Conservation (phyloP, 1,284 basidiomycete species). For the Ceratobasidium sp. region DNA sequence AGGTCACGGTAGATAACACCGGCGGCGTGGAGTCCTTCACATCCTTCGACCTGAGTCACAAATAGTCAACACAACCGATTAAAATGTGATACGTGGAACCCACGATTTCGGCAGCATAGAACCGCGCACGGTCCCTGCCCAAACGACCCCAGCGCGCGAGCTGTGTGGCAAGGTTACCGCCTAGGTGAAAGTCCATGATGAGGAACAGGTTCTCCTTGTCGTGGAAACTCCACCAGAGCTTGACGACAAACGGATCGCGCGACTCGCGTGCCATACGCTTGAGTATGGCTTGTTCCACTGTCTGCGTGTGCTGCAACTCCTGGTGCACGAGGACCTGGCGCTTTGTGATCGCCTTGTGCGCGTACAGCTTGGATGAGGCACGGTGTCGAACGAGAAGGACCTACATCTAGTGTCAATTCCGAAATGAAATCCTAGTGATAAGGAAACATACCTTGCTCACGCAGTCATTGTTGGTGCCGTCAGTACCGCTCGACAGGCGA, state of each 20-base stretch:
- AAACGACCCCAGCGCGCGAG: constrained; percentile 92
- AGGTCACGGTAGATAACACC: constrained; percentile 90
- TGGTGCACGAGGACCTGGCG: constrained; percentile 93
- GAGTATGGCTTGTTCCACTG: constrained; percentile 91
- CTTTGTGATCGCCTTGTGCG: constrained; percentile 96
- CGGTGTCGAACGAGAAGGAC: constrained; percentile 86
- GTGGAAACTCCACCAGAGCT: constrained; percentile 94
- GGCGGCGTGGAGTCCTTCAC: constrained; percentile 72
- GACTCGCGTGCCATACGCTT: constrained; percentile 84
- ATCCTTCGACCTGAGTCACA: constrained; percentile 22
- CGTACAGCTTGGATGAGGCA: constrained; percentile 73
- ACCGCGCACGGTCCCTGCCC: constrained; percentile 89
- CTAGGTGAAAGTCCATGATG: constrained; percentile 94
- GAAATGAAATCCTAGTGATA: constrained; percentile 1
- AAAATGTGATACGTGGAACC: constrained; percentile 16
- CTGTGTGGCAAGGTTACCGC: constrained; percentile 95
- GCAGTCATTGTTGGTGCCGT: constrained; percentile 55
- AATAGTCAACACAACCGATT: neutral
- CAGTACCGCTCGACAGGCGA: constrained; percentile 26
- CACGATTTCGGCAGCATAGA: constrained; percentile 93
- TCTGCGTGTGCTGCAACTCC: constrained; percentile 92
- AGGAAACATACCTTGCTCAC: constrained; percentile 73
- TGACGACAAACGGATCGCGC: constrained; percentile 90
- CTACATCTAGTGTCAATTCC: constrained; percentile 45
- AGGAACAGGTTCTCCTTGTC: constrained; percentile 93